Conservation (phyloP, 2,329 filamentous ascomycete genomes). For the Immersiporthe knoxdaviesiana region DNA sequence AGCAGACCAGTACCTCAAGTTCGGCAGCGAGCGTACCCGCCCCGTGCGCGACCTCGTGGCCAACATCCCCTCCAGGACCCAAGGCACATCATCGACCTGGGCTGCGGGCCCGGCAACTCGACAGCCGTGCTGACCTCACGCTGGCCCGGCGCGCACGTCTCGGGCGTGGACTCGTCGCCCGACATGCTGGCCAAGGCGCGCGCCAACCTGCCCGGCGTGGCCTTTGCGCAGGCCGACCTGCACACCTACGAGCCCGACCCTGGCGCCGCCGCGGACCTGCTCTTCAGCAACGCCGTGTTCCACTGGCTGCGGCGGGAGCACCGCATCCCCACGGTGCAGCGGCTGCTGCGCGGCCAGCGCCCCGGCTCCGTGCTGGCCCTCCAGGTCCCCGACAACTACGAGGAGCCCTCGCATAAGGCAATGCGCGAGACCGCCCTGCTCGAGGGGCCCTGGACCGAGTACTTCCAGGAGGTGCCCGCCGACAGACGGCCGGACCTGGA, state of each 20-base stretch:
- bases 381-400: conserved; percentile 54
- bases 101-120: conserved; percentile 64
- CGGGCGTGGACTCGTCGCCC: conserved; percentile 57
- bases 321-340: conserved; percentile 49
- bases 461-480: conserved; percentile 29
- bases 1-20: conserved; percentile 61
- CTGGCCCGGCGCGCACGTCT: conserved; percentile 51
- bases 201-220: conserved; percentile 42
- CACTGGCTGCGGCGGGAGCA: conserved; percentile 55
- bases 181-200: conserved; percentile 59
- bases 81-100: conserved; percentile 57
- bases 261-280: conserved; percentile 46
- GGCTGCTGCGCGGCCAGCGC: conserved; percentile 45
- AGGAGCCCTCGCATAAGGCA: conserved; percentile 50
- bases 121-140: conserved; percentile 51
- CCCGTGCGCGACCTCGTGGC: conserved; percentile 57
- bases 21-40: conserved; percentile 55
- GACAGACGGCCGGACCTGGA: conserved; percentile 46
- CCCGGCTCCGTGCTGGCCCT: conserved; percentile 56
- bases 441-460: conserved; percentile 31
- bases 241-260: conserved; percentile 42
- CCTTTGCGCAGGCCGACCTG: conserved; percentile 53
- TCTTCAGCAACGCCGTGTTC: conserved; percentile 62
- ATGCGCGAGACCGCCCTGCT: conserved; percentile 52
- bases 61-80: conserved; percentile 46